Percentiles rank a stretch among this genome's conserved stretches.
phyloP scores from a whole-genome alignment of 192 early-diverging fungal genomes.

The Rhizophagus prolifer region DNA sequence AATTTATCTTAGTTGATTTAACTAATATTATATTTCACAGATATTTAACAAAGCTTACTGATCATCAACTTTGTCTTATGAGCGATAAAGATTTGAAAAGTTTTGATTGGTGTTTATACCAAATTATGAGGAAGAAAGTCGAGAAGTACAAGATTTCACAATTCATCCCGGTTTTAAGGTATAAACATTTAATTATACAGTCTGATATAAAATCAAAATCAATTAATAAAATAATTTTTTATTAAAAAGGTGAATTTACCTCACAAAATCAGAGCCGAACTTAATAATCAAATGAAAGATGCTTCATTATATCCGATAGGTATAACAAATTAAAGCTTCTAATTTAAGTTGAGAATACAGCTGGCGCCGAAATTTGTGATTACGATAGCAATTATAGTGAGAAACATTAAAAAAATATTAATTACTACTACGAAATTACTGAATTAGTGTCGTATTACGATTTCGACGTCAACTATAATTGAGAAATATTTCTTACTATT shows the following conservation, averaged over 20 bases:
- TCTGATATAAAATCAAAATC: not conserved
- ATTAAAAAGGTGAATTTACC: not conserved
- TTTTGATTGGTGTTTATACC: constrained; percentile 25
- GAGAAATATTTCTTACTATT: no score
- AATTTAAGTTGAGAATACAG: no score
- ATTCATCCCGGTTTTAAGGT: constrained; percentile 15
- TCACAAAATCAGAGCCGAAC: not conserved
- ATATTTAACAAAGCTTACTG: constrained; percentile 26
- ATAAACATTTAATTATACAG: not conserved
- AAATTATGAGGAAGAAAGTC: no score
- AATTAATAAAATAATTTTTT: not conserved
- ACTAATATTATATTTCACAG: not conserved
- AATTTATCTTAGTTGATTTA: not conserved
- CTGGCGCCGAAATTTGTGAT: no score
- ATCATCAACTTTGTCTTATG: constrained; percentile 30
- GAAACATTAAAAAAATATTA: no score
- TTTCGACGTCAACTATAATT: not conserved
- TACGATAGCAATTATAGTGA: no score
- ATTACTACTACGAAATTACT: no score
- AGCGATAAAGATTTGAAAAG: constrained; percentile 18
- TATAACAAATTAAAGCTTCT: not conserved
- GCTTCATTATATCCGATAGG: not conserved
- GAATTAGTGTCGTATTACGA: no score
- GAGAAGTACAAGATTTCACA: constrained; percentile 11
- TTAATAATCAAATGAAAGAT: not conserved